Conservation (phyloP, 2,329 filamentous ascomycete species). For the Nannizziopsis barbatae region DNA sequence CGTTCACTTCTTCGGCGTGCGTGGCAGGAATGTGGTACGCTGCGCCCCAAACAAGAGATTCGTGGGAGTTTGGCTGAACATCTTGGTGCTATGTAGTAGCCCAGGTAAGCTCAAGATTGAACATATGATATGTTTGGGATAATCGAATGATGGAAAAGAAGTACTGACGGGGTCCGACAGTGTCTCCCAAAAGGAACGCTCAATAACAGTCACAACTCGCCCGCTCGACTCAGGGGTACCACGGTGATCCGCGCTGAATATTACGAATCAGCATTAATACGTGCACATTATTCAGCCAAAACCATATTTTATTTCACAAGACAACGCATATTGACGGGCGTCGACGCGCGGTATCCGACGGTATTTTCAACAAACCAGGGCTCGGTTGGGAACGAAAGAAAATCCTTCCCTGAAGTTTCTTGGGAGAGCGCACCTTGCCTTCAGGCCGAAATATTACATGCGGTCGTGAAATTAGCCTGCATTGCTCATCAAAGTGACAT, state of each 20-base stretch:
- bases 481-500: conserved; percentile 2
- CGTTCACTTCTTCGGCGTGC: conserved; percentile 67
- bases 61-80: conserved; percentile 24
- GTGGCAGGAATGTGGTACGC: conserved; percentile 72
- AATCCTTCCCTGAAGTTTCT: not conserved
- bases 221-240: conserved; percentile 81
- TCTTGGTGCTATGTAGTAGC: conserved; percentile 23
- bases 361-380: not conserved
- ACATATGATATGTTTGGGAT: not conserved
- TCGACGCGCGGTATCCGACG: not conserved
- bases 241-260: conserved; percentile 73
- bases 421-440: conserved; percentile 18
- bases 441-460: conserved; percentile 2
- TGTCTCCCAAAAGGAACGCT: conserved; percentile 68
- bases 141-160: not conserved
- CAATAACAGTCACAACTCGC: conserved; percentile 85
- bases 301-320: not conserved
- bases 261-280: conserved; percentile 6
- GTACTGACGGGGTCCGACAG: conserved; percentile 11
- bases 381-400: not conserved
- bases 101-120: conserved; percentile 2
- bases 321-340: conserved; percentile 1
- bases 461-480: conserved; percentile 5
- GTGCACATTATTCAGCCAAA: not conserved
- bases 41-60: conserved; percentile 64